Conservation (phyloP, 2,329 filamentous ascomycete species). For the Arachnopeziza araneosa region DNA sequence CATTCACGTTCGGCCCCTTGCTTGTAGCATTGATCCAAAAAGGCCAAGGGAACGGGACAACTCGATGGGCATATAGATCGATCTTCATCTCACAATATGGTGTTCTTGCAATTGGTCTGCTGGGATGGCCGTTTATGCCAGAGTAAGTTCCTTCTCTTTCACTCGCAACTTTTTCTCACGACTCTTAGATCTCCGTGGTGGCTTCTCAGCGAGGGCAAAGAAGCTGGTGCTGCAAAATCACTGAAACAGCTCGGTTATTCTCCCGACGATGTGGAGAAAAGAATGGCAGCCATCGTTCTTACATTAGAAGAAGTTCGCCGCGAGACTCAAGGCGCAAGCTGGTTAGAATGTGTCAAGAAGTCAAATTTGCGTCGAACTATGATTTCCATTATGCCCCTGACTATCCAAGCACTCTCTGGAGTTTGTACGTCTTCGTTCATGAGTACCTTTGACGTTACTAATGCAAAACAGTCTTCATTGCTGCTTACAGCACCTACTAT, state of each 20-base stretch:
- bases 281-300: slow-evolving; percentile 18
- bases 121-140: slow-evolving; percentile 33
- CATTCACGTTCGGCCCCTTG: slow-evolving; percentile 31
- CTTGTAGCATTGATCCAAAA: slow-evolving; percentile 31
- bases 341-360: slow-evolving; percentile 16
- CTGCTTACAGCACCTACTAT: slow-evolving; percentile 34
- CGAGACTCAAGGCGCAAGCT: slow-evolving; percentile 24
- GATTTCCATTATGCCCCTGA: slow-evolving; percentile 13
- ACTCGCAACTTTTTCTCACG: slow-evolving; percentile 24
- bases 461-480: slow-evolving; percentile 29
- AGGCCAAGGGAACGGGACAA: slow-evolving; percentile 23
- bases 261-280: slow-evolving; percentile 19
- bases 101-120: slow-evolving; percentile 28
- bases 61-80: slow-evolving; percentile 32
- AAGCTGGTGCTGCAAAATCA: slow-evolving; percentile 39
- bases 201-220: slow-evolving; percentile 34
- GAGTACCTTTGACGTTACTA: too few species aligned
- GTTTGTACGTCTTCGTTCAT: background rate
- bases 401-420: slow-evolving; percentile 10
- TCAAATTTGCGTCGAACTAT: slow-evolving; percentile 19
- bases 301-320: slow-evolving; percentile 22
- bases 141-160: slow-evolving; percentile 9
- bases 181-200: slow-evolving; percentile 34
- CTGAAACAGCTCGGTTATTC: slow-evolving; percentile 14
- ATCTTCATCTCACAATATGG: slow-evolving; percentile 33